phyloP scores from a whole-genome alignment of 768 basidiomycete genomes.

The Boletales sp. region DNA sequence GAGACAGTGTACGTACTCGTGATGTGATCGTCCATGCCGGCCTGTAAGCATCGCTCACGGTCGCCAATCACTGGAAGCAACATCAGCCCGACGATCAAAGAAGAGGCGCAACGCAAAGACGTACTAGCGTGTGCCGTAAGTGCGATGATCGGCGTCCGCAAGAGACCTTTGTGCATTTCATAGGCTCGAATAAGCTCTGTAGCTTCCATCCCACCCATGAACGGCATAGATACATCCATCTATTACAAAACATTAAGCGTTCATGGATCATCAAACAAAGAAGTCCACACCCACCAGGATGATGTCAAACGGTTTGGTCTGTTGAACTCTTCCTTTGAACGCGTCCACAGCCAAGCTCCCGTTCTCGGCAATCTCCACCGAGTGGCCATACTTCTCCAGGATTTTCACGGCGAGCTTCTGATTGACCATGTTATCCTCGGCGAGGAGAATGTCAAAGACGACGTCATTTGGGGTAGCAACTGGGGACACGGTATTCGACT shows the following conservation, averaged over 20 bases:
- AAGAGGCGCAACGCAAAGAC: conserved; percentile 31
- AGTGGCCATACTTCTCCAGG: conserved; percentile 92
- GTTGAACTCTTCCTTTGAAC: conserved; percentile 73
- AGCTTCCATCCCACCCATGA: conserved; percentile 99
- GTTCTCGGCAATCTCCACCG: conserved; percentile 96
- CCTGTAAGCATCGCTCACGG: conserved; percentile 68
- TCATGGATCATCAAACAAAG: neutral
- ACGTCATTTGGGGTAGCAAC: conserved; percentile 83
- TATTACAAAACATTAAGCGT: conserved; percentile 29
- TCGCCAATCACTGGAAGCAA: conserved; percentile 76
- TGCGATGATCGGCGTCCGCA: conserved; percentile 89
- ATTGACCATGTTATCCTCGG: conserved; percentile 95
- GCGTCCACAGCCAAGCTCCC: conserved; percentile 91
- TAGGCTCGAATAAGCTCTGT: conserved; percentile 87
- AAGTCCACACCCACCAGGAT: conserved; percentile 63
- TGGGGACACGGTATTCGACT: conserved; percentile 89
- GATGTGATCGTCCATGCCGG: conserved; percentile 82
- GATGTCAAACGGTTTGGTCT: conserved; percentile 80
- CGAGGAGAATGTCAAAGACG: conserved; percentile 88
- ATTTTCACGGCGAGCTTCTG: conserved; percentile 97
- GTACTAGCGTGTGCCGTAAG: conserved; percentile 94
- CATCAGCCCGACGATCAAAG: conserved; percentile 5
- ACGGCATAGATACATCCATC: conserved; percentile 99
- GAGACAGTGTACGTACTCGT: conserved; percentile 52
- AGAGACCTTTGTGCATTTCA: conserved; percentile 67